Evolutionary conservation across 495 filamentous ascomycete genomes (phyloP).

Genomic region (Durotheca rogersii): DNA sequence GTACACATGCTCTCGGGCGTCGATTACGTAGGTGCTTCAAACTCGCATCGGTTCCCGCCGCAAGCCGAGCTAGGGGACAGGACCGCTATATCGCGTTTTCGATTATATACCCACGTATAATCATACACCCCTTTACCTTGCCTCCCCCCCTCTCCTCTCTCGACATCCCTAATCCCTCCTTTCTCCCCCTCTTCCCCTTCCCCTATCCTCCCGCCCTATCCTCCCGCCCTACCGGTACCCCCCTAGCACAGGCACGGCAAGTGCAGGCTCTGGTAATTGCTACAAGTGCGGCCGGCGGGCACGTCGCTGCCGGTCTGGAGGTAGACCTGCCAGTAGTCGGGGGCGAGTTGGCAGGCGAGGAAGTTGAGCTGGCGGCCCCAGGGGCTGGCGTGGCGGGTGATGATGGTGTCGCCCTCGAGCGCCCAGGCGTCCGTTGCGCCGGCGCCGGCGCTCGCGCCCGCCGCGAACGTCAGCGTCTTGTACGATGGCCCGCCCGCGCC

Average conservation of each 20-base stretch:
- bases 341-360: constrained; percentile 45
- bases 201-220: neutral
- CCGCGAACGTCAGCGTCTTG: constrained; percentile 47
- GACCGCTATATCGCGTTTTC: too few relatives aligned
- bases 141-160: neutral
- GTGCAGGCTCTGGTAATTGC: constrained; percentile 55
- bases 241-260: constrained; percentile 50
- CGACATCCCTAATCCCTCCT: too few relatives aligned
- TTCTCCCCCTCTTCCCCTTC: neutral
- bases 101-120: too few relatives aligned
- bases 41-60: too few relatives aligned
- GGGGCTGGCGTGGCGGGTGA: constrained; percentile 44
- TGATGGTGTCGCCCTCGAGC: constrained; percentile 56
- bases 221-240: too few relatives aligned
- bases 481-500: constrained; percentile 50
- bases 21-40: neutral
- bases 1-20: too few relatives aligned
- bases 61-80: too few relatives aligned
- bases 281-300: constrained; percentile 48
- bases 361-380: constrained; percentile 56
- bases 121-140: neutral
- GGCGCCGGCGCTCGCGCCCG: constrained; percentile 26
- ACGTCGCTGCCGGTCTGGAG: constrained; percentile 52
- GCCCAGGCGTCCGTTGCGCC: constrained; percentile 47
- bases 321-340: constrained; percentile 50